Percentiles rank a stretch among this genome's conserved stretches.
These are phyloP conservation scores for Guillardia theta DNA, from an alignment of 78 protist genomes.

Conservation along the genomic window DNA sequence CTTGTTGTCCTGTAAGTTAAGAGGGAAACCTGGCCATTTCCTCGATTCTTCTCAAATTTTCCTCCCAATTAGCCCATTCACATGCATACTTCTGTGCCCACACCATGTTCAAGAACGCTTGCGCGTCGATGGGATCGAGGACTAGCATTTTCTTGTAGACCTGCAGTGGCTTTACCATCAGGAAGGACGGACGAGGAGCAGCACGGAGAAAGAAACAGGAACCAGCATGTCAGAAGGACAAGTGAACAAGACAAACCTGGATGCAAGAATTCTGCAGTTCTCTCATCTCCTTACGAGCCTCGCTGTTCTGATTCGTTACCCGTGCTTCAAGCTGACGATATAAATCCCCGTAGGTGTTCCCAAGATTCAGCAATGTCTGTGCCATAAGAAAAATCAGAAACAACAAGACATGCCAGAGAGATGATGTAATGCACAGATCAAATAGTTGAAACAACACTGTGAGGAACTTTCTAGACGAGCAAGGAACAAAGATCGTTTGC, in stretches of 20 bases:
- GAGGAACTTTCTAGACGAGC: no score
- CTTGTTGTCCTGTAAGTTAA: not conserved
- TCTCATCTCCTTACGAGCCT: not conserved
- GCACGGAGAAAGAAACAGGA: no score
- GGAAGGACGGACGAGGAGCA: no score
- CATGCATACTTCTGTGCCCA: slow-evolving; percentile 8
- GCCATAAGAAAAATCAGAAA: no score
- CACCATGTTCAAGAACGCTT: slow-evolving; percentile 12
- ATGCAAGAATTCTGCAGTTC: no score
- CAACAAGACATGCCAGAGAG: no score
- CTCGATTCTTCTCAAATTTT: not conserved
- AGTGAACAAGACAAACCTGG: no score
- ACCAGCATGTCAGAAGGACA: no score
- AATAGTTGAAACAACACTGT: no score
- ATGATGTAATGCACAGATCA: no score
- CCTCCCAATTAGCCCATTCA: not conserved
- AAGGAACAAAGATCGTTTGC: no score
- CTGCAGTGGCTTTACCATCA: no score
- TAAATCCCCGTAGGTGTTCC: not conserved
- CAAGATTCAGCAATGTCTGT: not conserved
- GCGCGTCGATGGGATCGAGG: not conserved
- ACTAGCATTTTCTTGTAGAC: not conserved
- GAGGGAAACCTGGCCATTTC: not conserved
- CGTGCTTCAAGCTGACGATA: not conserved
- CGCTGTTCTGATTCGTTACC: not conserved